These are phyloP conservation scores for Cladorrhinum samala DNA, from an alignment of 495 filamentous ascomycete species.

Conservation along the genomic window DNA sequence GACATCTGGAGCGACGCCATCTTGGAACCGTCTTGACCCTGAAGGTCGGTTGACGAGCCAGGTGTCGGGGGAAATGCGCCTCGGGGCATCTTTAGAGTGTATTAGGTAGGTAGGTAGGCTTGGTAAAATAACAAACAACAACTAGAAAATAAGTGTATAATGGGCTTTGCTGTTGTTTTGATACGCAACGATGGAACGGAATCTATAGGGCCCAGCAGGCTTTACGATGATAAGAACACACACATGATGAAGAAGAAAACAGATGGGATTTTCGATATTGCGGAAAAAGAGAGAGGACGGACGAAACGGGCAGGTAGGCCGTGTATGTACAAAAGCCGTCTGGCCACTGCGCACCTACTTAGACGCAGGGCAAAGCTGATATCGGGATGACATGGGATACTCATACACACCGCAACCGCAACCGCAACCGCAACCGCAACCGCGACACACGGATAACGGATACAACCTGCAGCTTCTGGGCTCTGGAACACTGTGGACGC, in stretches of 20 bases:
- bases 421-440: neutral
- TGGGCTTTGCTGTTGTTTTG: neutral
- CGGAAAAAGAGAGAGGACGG: too few species aligned
- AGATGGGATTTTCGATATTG: too few species aligned
- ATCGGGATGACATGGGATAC: neutral
- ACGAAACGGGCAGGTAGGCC: neutral
- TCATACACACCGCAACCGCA: neutral
- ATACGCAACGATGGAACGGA: neutral
- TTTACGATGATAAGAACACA: neutral
- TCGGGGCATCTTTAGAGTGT: slow-evolving; percentile 55
- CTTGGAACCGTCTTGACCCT: slow-evolving; percentile 66
- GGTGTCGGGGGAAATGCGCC: slow-evolving; percentile 72
- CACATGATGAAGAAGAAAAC: neutral
- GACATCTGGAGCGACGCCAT: slow-evolving; percentile 40
- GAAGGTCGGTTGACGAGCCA: slow-evolving; percentile 75
- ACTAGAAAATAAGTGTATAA: neutral
- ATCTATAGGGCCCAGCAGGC: neutral
- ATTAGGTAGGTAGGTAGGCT: neutral
- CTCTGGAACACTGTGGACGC: neutral
- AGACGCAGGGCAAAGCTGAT: neutral
- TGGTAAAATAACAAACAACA: neutral
- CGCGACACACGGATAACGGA: neutral
- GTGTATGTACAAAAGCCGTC: neutral
- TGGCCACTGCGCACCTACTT: too few species aligned
- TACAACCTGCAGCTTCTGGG: too few species aligned